These are phyloP conservation scores for Cystobasidiopsis lactophilus DNA, from an alignment of 768 basidiomycete genomes.

Conservation along the genomic window DNA sequence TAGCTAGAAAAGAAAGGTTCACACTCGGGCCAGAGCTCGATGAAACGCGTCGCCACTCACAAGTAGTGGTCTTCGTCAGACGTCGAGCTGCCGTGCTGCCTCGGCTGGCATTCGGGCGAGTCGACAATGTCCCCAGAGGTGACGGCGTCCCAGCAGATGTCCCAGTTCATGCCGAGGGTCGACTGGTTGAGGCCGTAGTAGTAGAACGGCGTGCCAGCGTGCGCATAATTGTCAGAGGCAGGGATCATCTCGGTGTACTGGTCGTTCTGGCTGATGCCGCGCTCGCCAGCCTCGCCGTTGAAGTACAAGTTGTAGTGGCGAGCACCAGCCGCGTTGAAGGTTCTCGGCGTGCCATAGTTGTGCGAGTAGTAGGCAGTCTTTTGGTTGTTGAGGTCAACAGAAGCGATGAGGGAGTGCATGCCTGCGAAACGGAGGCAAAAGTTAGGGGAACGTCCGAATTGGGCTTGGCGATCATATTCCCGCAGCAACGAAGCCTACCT, in stretches of 20 bases:
- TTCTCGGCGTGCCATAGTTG: constrained; percentile 3
- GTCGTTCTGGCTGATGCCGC: constrained; percentile 9
- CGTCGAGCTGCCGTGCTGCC: neutral
- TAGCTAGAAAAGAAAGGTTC: constrained; percentile 4
- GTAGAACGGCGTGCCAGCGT: constrained; percentile 11
- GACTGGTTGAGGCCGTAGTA: too few species aligned
- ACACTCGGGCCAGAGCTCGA: neutral
- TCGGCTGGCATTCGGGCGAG: constrained; percentile 1
- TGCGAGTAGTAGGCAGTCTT: constrained; percentile 5
- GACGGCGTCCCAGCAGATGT: too few species aligned
- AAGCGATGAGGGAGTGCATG: constrained; percentile 9
- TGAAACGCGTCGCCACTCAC: neutral
- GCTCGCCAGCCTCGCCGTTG: constrained; percentile 15
- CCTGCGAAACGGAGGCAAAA: constrained; percentile 1
- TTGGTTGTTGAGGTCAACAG: constrained; percentile 9
- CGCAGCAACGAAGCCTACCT: neutral
- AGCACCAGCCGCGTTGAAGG: constrained; percentile 7
- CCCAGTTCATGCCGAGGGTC: too few species aligned
- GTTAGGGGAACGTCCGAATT: too few species aligned
- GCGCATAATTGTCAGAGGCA: constrained; percentile 5
- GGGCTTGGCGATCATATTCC: too few species aligned
- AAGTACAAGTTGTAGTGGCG: constrained; percentile 7
- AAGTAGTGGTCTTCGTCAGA: neutral
- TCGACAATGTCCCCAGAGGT: too few species aligned
- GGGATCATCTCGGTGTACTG: constrained; percentile 7